These are phyloP conservation scores for Magnusiomyces paraingens DNA, from an alignment of 1,139 yeast species.

Conservation along the genomic window DNA sequence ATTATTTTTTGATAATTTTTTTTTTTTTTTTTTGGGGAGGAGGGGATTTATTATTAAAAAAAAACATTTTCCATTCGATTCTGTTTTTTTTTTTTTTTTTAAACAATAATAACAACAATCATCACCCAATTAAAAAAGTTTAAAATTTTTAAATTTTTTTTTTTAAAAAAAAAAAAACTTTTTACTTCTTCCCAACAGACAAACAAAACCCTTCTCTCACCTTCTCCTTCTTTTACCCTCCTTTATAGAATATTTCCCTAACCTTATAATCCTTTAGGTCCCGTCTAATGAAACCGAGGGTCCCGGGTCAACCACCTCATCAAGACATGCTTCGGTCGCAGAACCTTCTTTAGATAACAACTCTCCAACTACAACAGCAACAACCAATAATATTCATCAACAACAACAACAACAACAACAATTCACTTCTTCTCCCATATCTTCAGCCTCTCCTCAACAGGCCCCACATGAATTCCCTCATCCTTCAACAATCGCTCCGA, in stretches of 20 bases:
- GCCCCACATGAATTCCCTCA: neutral
- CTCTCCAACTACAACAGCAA: slow-evolving; percentile 1
- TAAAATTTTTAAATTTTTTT: neutral
- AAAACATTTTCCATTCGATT: too few relatives aligned
- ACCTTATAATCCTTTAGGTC: neutral
- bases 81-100: neutral
- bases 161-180: neutral
- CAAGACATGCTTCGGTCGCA: too few relatives aligned
- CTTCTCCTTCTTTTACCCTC: too few relatives aligned
- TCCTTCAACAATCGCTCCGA: too few relatives aligned
- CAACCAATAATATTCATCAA: neutral
- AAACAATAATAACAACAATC: neutral
- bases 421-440: neutral
- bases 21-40: neutral
- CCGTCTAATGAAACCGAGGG: neutral
- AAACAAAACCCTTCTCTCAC: too few relatives aligned
- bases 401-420: slow-evolving; percentile 3
- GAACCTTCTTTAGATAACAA: neutral
- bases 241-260: neutral
- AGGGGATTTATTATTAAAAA: too few relatives aligned
- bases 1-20: slow-evolving; percentile 8
- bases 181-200: too few relatives aligned
- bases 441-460: slow-evolving; percentile 1
- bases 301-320: too few relatives aligned
- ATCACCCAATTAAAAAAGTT: neutral